Evolutionary conservation across 495 filamentous ascomycete genomes (phyloP).

Genomic region (Penicillium alfredii): DNA sequence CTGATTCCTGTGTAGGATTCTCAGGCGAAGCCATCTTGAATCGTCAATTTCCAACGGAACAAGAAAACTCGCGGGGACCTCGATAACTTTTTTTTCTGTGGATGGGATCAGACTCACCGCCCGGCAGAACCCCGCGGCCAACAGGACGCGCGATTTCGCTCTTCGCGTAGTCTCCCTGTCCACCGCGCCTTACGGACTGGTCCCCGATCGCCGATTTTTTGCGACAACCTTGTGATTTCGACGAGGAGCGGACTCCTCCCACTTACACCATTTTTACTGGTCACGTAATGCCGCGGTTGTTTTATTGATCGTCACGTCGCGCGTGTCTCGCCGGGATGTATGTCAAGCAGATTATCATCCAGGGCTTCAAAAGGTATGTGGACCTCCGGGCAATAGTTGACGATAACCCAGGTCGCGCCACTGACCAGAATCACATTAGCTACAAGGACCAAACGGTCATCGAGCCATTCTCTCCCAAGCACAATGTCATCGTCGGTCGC

Average conservation of each 20-base stretch:
- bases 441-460: slow-evolving; percentile 99
- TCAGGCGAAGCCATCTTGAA: slow-evolving; percentile 25
- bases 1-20: slow-evolving; percentile 14
- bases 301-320: slow-evolving; percentile 27
- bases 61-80: slow-evolving; percentile 13
- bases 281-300: slow-evolving; percentile 36
- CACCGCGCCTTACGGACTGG: slow-evolving; percentile 11
- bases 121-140: slow-evolving; percentile 44
- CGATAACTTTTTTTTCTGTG: slow-evolving; percentile 36
- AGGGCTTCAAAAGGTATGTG: slow-evolving; percentile 95
- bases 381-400: neutral
- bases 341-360: slow-evolving; percentile 99
- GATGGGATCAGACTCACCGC: slow-evolving; percentile 27
- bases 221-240: too few relatives aligned
- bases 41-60: slow-evolving; percentile 5
- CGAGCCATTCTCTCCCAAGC: slow-evolving; percentile 94
- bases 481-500: slow-evolving; percentile 98
- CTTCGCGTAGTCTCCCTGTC: slow-evolving; percentile 17
- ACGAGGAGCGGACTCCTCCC: too few relatives aligned
- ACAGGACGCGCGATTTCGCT: slow-evolving; percentile 21
- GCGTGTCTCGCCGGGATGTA: slow-evolving; percentile 62
- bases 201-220: slow-evolving; percentile 1
- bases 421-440: slow-evolving; percentile 41
- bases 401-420: neutral
- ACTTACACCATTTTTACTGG: slow-evolving; percentile 11